Evolutionary conservation across 305 asterid species (phyloP).

Genomic region (Salvia sclarea): DNA sequence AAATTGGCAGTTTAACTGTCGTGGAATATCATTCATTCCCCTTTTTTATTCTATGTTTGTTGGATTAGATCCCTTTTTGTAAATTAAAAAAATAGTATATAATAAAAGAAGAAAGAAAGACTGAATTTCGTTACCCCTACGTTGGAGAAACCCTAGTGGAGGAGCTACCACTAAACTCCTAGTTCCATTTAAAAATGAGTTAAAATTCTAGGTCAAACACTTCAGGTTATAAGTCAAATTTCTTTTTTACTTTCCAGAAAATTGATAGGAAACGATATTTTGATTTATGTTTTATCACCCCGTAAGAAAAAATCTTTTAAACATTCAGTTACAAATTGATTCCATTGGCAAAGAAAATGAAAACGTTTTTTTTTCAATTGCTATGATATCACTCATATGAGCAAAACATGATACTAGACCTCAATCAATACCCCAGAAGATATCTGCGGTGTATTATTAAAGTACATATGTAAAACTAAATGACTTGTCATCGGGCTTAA

Average conservation of each 20-base stretch:
- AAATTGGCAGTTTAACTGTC: conserved; percentile 9
- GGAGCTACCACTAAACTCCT: conserved; percentile 20
- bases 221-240: not conserved
- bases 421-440: no score
- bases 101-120: not conserved
- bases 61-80: not conserved
- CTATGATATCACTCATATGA: no score
- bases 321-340: no score
- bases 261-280: not conserved
- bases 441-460: no score
- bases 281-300: not conserved
- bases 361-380: no score
- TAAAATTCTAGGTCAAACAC: not conserved
- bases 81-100: not conserved
- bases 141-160: conserved; percentile 13
- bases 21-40: not conserved
- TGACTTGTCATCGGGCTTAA: no score
- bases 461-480: no score
- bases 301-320: no score
- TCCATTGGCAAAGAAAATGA: no score
- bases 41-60: not conserved
- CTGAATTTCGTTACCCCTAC: not conserved
- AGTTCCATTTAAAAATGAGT: not conserved
- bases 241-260: not conserved
- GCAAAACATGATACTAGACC: no score